Base-by-base conservation (phyloP, 257 asterid species). In the Przewalskia tangutica region DNA sequence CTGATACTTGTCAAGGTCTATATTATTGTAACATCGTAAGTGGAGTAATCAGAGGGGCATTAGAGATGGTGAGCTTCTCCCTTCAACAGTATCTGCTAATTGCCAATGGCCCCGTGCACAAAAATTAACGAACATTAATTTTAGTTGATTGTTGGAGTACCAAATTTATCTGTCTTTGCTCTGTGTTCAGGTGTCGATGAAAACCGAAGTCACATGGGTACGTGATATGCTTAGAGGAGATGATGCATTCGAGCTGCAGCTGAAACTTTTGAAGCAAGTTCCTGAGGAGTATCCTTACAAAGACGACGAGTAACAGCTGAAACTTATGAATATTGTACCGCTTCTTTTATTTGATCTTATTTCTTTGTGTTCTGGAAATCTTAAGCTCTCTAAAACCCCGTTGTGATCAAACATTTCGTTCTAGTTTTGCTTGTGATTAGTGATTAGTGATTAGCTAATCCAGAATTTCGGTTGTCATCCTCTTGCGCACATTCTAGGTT, bases 141-240 rank as follows among this genome's bases (percentile, higher is more conserved):
- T 71, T 50, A 50, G 14, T 60, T 73, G 23, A 18, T 50, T 13
- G 0, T 1, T 73, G 46, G 79, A 73, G 7, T 23, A 23, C 60
- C 17, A 80, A 17, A 32, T 64, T 80, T 20, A 54, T 51, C 36
- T 51, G 48, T 32, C 77, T 40, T 48, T 68, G 66, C 55, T 76
- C 79, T 6, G 12, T 70, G 10, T 54, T 55, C 80, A 94, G 98
- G 99, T 96, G 85, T 96, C 98, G 0, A 93, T 96, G 99, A 96
- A 96, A 89, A 93, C 98, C 0, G 97, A 94, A 87, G 95, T 94
- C 46, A 89, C 98, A 54, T 96, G 99, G 99, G 82, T 93, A 36
- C 97, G 98, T 16, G 99, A 96, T 88, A 93, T 96, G 98, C 97
- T 96, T 67, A 88, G 93, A 89, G 99, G 99, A 16, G 99, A 96